Base-by-base conservation (phyloP, 345 rosid genomes). In the Gossypium turneri region DNA sequence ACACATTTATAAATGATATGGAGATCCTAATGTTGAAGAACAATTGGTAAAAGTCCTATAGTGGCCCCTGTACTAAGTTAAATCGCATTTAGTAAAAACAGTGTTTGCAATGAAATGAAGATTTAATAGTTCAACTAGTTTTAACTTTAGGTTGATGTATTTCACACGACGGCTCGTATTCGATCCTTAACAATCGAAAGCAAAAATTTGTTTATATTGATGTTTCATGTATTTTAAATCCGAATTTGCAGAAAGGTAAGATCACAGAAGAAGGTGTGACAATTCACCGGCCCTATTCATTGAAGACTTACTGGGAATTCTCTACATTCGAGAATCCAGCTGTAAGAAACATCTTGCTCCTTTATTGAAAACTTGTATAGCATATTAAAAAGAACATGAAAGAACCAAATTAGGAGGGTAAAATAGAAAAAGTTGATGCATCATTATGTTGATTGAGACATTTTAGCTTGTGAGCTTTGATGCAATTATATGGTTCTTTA, bases 241-340 rank as follows among this genome's bases (percentile, higher is more conserved):
- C 17, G 17, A 9, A 20, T 27, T 73, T 84, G 81, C 90, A 94
- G 99, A 90, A 93, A 67, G 87, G 97, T 11, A 95, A 93, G 86
- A 90, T 93, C 62, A 93, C 97, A 0, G 96, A 91, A 77, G 96
- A 91, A 87, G 97, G 98, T 0, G 87, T 83, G 9, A 93, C 97
- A 2, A 74, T 93, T 9, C 90, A 90, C 4, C 97, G 82, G 80
- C 94, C 99, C 20, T 95, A 95, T 80, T 78, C 99, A 43, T 76
- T 95, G 88, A 95, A 87, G 84, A 95, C 98, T 1, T 86, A 75
- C 85, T 95, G 99, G 99, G 94, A 88, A 52, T 90, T 89, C 74
- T 61, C 87, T 9, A 89, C 98, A 48, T 95, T 89, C 75, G 69
- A 85, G 78, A 91, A 95, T 80, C 98, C 98, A 47, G 80, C 94